A percentile compares a stretch with the other conserved stretches of the same genome.
These are phyloP conservation scores for Coffea eugenioides DNA, from an alignment of 257 asterid species.

Conservation along the genomic window DNA sequence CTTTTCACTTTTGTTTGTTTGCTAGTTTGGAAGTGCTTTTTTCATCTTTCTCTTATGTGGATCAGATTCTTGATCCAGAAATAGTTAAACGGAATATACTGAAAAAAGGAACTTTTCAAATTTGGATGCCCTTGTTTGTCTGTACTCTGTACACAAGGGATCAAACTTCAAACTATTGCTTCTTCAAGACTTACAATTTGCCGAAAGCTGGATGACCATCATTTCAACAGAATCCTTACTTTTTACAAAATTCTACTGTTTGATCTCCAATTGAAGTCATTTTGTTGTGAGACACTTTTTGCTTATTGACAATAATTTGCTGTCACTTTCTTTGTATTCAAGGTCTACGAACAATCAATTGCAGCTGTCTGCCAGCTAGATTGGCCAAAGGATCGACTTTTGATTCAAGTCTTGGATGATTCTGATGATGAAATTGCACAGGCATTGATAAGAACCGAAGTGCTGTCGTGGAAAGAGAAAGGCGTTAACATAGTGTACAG, in stretches of 20 bases:
- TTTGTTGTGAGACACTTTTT: background rate
- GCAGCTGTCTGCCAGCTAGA: constrained; percentile 85
- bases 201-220: background rate
- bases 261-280: background rate
- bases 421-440: constrained; percentile 80
- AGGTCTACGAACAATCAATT: constrained; percentile 85
- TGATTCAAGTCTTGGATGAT: constrained; percentile 85
- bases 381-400: constrained; percentile 86
- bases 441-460: constrained; percentile 67
- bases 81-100: background rate
- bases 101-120: background rate
- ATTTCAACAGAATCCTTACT: background rate
- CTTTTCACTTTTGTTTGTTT: background rate
- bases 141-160: background rate
- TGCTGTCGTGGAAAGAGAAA: constrained; percentile 70
- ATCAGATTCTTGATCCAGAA: background rate
- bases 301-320: constrained; percentile 6
- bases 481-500: constrained; percentile 84
- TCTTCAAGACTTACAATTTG: background rate
- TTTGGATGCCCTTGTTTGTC: background rate
- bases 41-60: background rate
- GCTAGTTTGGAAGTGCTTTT: background rate
- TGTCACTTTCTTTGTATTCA: constrained; percentile 1
- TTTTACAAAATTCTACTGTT: background rate
- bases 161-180: background rate